These are phyloP conservation scores for Iris macrosiphon DNA, from an alignment of 106 monocot species.

Conservation along the genomic window DNA sequence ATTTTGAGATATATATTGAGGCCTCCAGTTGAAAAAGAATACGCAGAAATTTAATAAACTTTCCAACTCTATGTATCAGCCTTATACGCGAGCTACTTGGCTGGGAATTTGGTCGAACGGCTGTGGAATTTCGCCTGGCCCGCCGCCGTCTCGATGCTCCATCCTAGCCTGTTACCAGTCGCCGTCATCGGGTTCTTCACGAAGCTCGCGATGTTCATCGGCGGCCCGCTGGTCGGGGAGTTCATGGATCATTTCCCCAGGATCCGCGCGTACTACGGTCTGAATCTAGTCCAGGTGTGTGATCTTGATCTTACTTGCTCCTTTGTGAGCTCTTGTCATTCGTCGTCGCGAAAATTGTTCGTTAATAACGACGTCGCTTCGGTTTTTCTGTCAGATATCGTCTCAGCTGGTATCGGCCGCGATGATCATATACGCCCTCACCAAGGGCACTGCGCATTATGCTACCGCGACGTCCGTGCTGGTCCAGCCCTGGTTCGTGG, in stretches of 20 bases:
- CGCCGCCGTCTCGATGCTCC: slow-evolving; percentile 69
- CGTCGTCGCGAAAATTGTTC: no score
- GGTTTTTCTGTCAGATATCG: slow-evolving; percentile 57
- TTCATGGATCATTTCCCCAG: slow-evolving; percentile 79
- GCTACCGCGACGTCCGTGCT: slow-evolving; percentile 48
- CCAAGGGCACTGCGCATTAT: slow-evolving; percentile 18
- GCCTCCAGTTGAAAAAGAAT: no score
- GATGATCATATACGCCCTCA: slow-evolving; percentile 76
- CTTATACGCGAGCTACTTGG: slow-evolving; percentile 65
- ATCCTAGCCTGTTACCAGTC: slow-evolving; percentile 82
- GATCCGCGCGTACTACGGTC: slow-evolving; percentile 54
- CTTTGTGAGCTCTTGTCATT: no score
- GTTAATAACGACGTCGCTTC: no score
- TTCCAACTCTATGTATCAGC: no score
- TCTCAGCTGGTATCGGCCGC: slow-evolving; percentile 77
- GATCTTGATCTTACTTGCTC: no score
- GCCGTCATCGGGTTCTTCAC: slow-evolving; percentile 86
- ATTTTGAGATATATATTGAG: no score
- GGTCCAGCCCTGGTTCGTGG: slow-evolving; percentile 87
- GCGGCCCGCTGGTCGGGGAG: slow-evolving; percentile 71
- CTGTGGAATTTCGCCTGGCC: slow-evolving; percentile 91
- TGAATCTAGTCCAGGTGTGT: slow-evolving; percentile 63
- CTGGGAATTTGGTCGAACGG: slow-evolving; percentile 81
- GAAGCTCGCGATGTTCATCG: slow-evolving; percentile 68
- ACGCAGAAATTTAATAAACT: no score